phyloP scores from a whole-genome alignment of 257 asterid species.

The Gardenia jasminoides region DNA sequence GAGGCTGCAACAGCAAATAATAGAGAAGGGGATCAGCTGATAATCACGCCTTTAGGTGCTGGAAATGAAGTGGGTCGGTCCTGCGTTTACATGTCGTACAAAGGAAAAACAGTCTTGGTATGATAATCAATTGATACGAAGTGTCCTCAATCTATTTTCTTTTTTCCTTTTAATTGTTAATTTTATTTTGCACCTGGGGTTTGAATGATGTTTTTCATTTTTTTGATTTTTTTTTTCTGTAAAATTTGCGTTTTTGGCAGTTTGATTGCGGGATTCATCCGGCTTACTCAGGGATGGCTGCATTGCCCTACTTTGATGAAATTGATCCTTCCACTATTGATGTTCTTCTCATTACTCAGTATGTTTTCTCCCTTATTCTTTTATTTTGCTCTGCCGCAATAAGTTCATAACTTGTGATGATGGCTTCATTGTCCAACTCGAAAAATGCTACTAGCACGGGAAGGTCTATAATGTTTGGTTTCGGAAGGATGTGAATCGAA shows the following conservation, averaged over 20 bases:
- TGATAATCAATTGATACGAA: not conserved
- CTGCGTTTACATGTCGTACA: slow-evolving; percentile 82
- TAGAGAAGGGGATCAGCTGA: slow-evolving; percentile 84
- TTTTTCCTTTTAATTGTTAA: not conserved
- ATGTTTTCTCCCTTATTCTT: slow-evolving; percentile 22
- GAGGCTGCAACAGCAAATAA: slow-evolving; percentile 30
- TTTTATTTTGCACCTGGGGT: not conserved
- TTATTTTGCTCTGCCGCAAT: not conserved
- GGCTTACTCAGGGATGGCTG: slow-evolving; percentile 94
- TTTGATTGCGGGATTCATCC: slow-evolving; percentile 99
- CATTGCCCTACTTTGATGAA: slow-evolving; percentile 95
- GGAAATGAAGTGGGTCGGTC: slow-evolving; percentile 99
- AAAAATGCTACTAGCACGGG: not conserved
- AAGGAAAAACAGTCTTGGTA: slow-evolving; percentile 89
- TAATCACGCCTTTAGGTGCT: slow-evolving; percentile 88
- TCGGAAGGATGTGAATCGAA: not conserved
- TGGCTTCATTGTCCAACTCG: not conserved
- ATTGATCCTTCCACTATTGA: slow-evolving; percentile 84
- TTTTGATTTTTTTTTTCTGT: not conserved
- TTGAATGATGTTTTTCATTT: not conserved
- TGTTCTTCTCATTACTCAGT: slow-evolving; percentile 94
- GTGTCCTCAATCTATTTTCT: not conserved
- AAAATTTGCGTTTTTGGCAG: slow-evolving; percentile 31
- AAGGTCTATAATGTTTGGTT: not conserved
- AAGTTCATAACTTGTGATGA: not conserved